Evolutionary conservation across 2,329 filamentous ascomycete species (phyloP).

Genomic region (Phialocephala sp.): DNA sequence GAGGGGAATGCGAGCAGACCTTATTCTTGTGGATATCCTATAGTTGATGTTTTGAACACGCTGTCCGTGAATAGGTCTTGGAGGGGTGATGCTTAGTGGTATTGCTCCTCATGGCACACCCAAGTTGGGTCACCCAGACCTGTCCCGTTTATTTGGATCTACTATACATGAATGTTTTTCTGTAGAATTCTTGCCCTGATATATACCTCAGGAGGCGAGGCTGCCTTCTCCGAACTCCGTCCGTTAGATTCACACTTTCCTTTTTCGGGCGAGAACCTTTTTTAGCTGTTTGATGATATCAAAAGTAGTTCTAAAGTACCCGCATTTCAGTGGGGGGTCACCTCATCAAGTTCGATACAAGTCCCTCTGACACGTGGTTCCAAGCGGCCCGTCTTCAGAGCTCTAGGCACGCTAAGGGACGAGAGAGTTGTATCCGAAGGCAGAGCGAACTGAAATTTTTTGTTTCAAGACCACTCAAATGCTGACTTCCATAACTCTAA

Average conservation of each 20-base stretch:
- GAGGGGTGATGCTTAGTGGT: not conserved
- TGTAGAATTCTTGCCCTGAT: not conserved
- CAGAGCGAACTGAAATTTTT: slow-evolving; percentile 1
- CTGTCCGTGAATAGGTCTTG: not conserved
- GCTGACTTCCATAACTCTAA: slow-evolving; percentile 25
- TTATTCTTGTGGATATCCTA: not conserved
- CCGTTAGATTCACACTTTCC: not conserved
- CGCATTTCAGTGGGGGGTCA: slow-evolving; percentile 3
- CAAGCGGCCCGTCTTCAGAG: not conserved
- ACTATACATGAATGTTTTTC: not conserved
- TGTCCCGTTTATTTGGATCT: not conserved
- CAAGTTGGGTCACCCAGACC: not conserved
- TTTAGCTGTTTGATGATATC: slow-evolving; percentile 3
- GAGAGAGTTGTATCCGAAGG: not conserved
- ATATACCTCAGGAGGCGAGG: not conserved
- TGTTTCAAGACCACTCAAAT: slow-evolving; percentile 15
- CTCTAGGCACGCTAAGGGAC: not conserved
- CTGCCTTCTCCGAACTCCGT: not conserved
- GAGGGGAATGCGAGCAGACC: not conserved
- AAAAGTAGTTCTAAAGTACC: slow-evolving; percentile 4
- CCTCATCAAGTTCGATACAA: not conserved
- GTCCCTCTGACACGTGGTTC: not conserved
- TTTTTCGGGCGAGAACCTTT: not conserved
- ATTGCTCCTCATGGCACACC: not conserved
- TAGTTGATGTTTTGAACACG: not conserved